A percentile compares a stretch with the other conserved stretches of the same genome.
Evolutionary conservation across 805 yeast genomes (phyloP).

Genomic region (Teunomyces tritomae): DNA sequence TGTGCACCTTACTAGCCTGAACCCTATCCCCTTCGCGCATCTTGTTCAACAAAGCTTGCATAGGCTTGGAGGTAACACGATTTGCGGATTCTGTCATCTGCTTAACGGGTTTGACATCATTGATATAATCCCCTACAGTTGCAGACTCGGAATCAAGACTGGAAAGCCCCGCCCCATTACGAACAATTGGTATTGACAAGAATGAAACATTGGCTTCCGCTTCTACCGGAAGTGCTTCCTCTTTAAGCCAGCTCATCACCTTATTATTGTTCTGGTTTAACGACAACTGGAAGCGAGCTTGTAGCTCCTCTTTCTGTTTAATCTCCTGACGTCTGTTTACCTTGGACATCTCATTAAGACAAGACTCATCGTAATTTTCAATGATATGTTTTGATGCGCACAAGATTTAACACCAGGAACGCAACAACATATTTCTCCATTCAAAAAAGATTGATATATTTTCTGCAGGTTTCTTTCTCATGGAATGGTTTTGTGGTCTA

Average conservation of each 20-base stretch:
- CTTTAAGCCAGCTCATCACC: slow-evolving; percentile 37
- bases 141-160: slow-evolving; percentile 11
- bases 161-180: slow-evolving; percentile 29
- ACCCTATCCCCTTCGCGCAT: slow-evolving; percentile 24
- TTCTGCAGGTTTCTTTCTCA: not conserved
- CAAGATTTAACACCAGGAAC: not conserved
- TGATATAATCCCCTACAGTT: slow-evolving; percentile 30
- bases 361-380: slow-evolving; percentile 1
- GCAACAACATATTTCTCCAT: too few species aligned
- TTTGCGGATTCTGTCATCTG: not conserved
- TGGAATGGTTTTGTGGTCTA: slow-evolving; percentile 88
- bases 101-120: slow-evolving; percentile 7
- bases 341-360: slow-evolving; percentile 14
- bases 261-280: slow-evolving; percentile 33
- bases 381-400: not conserved
- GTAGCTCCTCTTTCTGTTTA: slow-evolving; percentile 45
- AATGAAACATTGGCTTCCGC: slow-evolving; percentile 15
- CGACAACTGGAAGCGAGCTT: slow-evolving; percentile 45
- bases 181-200: slow-evolving; percentile 34
- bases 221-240: not conserved
- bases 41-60: slow-evolving; percentile 38
- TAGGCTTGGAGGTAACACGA: slow-evolving; percentile 28
- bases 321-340: slow-evolving; percentile 40
- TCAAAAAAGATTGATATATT: too few species aligned
- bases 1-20: not conserved